Conservation (phyloP, 73 alveolate species). For the Tetrahymena elliotti region DNA sequence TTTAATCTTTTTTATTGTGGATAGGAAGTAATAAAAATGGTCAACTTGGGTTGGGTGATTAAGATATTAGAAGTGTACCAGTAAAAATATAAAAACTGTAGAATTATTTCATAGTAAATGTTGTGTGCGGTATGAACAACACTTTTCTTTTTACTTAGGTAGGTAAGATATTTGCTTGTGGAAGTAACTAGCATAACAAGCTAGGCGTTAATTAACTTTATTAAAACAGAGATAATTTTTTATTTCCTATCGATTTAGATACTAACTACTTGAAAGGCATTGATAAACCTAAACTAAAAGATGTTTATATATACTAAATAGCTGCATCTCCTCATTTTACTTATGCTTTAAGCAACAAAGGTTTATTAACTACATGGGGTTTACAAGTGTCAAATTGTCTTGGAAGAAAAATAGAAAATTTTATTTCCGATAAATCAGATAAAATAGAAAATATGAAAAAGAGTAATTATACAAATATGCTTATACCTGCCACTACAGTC, state of each 20-base stretch:
- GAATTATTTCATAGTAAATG: conserved; percentile 13
- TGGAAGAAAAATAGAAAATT: conserved; percentile 1
- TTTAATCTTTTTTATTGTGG: not conserved
- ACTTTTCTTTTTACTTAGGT: conserved; percentile 18
- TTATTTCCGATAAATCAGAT: not conserved
- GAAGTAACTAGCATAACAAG: conserved; percentile 22
- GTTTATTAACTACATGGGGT: conserved; percentile 20
- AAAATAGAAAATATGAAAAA: not conserved
- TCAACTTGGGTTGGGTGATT: conserved; percentile 24
- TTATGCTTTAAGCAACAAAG: conserved; percentile 17
- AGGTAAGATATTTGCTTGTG: conserved; percentile 33
- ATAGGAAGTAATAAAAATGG: conserved; percentile 41
- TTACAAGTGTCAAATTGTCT: conserved; percentile 8
- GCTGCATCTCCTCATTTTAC: conserved; percentile 29
- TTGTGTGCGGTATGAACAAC: conserved; percentile 26
- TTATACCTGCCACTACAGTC: not conserved
- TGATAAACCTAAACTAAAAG: conserved; percentile 4
- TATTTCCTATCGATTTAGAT: conserved; percentile 16
- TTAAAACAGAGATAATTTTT: not conserved
- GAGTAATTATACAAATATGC: conserved; percentile 13
- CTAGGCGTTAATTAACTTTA: conserved; percentile 1
- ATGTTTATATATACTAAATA: conserved; percentile 17
- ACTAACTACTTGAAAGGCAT: not conserved
- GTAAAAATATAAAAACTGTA: not conserved
- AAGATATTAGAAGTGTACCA: conserved; percentile 13